Evolutionary conservation across 2,329 filamentous ascomycete genomes (phyloP).

Genomic region (Salinomyces thailandicus): DNA sequence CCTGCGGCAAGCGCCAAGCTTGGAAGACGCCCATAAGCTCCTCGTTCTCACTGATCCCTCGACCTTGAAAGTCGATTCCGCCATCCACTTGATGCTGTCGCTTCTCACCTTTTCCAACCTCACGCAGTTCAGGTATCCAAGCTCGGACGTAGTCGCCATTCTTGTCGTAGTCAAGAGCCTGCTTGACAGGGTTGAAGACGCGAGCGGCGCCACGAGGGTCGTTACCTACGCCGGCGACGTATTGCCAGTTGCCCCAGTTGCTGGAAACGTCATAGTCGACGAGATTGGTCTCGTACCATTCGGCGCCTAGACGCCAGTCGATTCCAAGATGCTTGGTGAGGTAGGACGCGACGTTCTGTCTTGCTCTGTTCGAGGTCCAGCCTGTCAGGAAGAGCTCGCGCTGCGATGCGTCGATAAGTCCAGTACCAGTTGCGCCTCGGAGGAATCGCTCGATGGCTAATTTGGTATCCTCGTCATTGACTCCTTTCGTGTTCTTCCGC

Average conservation of each 20-base stretch:
- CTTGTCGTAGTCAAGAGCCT: conserved; percentile 66
- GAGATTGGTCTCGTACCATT: conserved; percentile 69
- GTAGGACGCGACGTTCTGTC: conserved; percentile 69
- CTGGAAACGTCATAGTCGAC: conserved; percentile 65
- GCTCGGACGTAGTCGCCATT: conserved; percentile 58
- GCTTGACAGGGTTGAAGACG: conserved; percentile 76
- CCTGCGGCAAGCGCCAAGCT: conserved; percentile 52
- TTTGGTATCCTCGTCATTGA: conserved; percentile 31
- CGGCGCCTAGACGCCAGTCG: conserved; percentile 71
- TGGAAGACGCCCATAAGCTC: conserved; percentile 55
- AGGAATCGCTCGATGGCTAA: conserved; percentile 47
- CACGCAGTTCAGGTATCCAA: conserved; percentile 60
- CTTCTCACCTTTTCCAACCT: conserved; percentile 29
- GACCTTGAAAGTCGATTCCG: conserved; percentile 4
- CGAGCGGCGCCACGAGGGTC: conserved; percentile 61
- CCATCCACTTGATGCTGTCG: conserved; percentile 6
- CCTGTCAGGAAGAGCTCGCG: conserved; percentile 65
- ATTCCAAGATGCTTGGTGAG: conserved; percentile 61
- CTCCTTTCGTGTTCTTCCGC: conserved; percentile 34
- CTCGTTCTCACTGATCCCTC: conserved; percentile 18
- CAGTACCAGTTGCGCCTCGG: conserved; percentile 60
- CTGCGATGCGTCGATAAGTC: conserved; percentile 66
- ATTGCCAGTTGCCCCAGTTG: conserved; percentile 76
- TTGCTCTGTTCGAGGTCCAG: conserved; percentile 64
- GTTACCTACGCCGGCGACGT: conserved; percentile 68